Evolutionary conservation across 768 basidiomycete species (phyloP).

Genomic region (Phlebiopsis flavidoalba): DNA sequence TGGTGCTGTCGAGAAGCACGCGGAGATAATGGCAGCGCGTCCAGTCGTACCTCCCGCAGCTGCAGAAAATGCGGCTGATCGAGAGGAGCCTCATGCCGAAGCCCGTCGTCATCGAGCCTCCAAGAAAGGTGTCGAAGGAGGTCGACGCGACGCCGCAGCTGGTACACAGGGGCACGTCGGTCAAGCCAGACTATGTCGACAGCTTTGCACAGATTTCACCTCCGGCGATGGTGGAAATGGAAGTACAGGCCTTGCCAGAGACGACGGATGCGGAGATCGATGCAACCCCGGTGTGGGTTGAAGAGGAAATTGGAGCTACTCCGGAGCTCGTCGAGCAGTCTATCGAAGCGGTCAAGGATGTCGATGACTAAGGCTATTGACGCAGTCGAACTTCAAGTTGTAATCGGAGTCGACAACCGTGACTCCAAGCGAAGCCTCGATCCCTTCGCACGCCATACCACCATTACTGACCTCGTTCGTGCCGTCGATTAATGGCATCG

Average conservation of each 20-base stretch:
- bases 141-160: conserved; percentile 49
- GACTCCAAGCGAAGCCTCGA: neutral
- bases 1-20: conserved; percentile 62
- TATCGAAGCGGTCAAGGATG: conserved; percentile 21
- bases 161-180: conserved; percentile 37
- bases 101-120: conserved; percentile 22
- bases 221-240: conserved; percentile 32
- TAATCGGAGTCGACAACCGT: conserved; percentile 4
- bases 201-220: conserved; percentile 30
- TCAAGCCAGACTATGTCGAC: conserved; percentile 31
- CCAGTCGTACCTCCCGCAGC: conserved; percentile 63
- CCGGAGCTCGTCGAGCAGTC: conserved; percentile 28
- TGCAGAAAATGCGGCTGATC: conserved; percentile 59
- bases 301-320: conserved; percentile 42
- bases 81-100: conserved; percentile 44
- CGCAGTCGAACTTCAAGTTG: neutral
- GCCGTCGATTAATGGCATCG: conserved; percentile 22
- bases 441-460: conserved; percentile 4
- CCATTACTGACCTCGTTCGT: conserved; percentile 18
- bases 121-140: conserved; percentile 32
- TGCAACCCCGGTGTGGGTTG: conserved; percentile 43
- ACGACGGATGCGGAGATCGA: conserved; percentile 41
- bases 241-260: conserved; percentile 36
- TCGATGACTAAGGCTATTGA: conserved; percentile 22
- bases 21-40: conserved; percentile 66